These are phyloP conservation scores for Amanita fuliginea DNA, from an alignment of 768 basidiomycete species.

Conservation along the genomic window DNA sequence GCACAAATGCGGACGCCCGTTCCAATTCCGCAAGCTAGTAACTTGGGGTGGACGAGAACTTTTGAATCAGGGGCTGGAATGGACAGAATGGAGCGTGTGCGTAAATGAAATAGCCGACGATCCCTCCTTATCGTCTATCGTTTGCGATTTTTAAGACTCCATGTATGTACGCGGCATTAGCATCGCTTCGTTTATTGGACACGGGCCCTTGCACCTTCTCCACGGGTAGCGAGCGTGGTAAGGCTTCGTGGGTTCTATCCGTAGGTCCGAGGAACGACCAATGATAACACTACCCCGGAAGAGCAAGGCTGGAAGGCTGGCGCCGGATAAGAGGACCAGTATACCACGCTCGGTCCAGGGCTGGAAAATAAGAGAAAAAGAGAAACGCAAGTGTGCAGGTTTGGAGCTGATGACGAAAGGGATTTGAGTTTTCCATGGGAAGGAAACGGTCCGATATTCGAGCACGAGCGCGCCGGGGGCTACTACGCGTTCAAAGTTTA, in stretches of 20 bases:
- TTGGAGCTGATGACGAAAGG: not conserved
- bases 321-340: not conserved
- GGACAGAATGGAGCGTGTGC: not conserved
- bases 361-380: not conserved
- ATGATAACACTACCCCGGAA: not conserved
- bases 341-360: not conserved
- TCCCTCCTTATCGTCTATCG: not conserved
- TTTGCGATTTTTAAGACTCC: no score
- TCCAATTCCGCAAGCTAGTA: not conserved
- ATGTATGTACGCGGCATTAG: not conserved
- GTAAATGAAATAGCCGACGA: slow-evolving; percentile 1
- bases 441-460: not conserved
- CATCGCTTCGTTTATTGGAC: not conserved
- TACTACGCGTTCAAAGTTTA: no score
- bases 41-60: not conserved
- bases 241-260: not conserved
- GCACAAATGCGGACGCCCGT: not conserved
- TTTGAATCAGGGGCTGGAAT: not conserved
- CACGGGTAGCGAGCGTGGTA: not conserved
- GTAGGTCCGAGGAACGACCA: not conserved
- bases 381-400: not conserved
- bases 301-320: not conserved
- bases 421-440: slow-evolving; percentile 1
- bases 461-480: no score
- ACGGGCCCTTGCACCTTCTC: not conserved